Evolutionary conservation across 164 flowering plant genomes (phyloP), one percentile per base, ranked within the genome.

Genomic region (Amborella trichopoda): DNA sequence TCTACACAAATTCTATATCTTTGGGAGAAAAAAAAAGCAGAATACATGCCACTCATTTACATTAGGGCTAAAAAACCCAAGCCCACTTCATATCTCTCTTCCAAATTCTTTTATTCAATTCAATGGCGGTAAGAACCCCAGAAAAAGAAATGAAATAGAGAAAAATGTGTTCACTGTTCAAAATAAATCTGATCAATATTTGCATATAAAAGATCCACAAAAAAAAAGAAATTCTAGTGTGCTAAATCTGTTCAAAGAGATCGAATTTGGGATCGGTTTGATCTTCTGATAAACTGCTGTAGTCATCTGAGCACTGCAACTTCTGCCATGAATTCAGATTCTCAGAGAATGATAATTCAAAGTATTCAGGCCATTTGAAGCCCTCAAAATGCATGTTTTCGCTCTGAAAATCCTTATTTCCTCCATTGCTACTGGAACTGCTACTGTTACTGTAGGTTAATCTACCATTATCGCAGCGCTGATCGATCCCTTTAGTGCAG

Each of bases 161-260:
- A n/a, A n/a, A n/a, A n/a, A n/a, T n/a, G n/a, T n/a, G n/a, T n/a
- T n/a, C n/a, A n/a, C n/a, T n/a, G n/a, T n/a, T n/a, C n/a, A n/a
- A n/a, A n/a, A n/a, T n/a, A n/a, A n/a, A n/a, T n/a, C n/a, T n/a
- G n/a, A n/a, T n/a, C n/a, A n/a, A n/a, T n/a, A n/a, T n/a, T n/a
- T n/a, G n/a, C n/a, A n/a, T n/a, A n/a, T n/a, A n/a, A n/a, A n/a
- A n/a, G n/a, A n/a, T n/a, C n/a, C n/a, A n/a, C n/a, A n/a, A n/a
- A n/a, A n/a, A n/a, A n/a, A n/a, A n/a, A n/a, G n/a, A n/a, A n/a
- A n/a, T n/a, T n/a, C n/a, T n/a, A n/a, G n/a, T n/a, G n/a, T n/a
- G n/a, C 69, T 53, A 79, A n/a, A 74, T 63, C 11, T 67, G 71
- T 26, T 76, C 68, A 42, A 76, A 70, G 46, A 68, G 61, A 46